Percentiles rank a stretch among this genome's conserved stretches.
Conservation (phyloP, 2,329 filamentous ascomycete species). For the Colletotrichum costaricense region DNA sequence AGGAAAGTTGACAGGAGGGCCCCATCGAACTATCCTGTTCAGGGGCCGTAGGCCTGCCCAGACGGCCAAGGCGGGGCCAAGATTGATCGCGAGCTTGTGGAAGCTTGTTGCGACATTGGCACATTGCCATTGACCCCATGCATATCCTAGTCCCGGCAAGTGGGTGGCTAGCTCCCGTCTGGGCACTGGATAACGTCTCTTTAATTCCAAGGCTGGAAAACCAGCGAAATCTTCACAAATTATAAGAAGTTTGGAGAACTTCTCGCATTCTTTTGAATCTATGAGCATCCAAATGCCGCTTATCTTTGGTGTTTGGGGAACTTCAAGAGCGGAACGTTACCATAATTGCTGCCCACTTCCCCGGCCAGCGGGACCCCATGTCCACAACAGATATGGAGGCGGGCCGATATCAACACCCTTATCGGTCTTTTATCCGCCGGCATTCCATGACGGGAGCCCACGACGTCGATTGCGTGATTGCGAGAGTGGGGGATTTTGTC, state of each 20-base stretch:
- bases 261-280: neutral
- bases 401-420: neutral
- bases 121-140: slow-evolving; percentile 15
- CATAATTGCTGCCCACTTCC: neutral
- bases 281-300: neutral
- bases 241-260: neutral
- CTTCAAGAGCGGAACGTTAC: neutral
- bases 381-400: neutral
- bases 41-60: neutral
- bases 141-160: neutral
- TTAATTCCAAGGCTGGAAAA: neutral
- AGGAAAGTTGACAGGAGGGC: neutral
- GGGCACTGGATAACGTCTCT: neutral
- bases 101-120: slow-evolving; percentile 33
- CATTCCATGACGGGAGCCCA: neutral
- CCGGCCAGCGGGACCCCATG: neutral
- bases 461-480: slow-evolving; percentile 1
- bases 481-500: neutral
- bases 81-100: slow-evolving; percentile 26
- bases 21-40: neutral
- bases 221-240: neutral
- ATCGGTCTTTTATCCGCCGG: neutral
- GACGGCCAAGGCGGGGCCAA: slow-evolving; percentile 27
- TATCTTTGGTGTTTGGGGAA: neutral
- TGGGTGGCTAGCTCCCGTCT: neutral